Evolutionary conservation across 805 yeast genomes (phyloP), one percentile per base, ranked within the genome.

Genomic region (Ogataea zsoltii): DNA sequence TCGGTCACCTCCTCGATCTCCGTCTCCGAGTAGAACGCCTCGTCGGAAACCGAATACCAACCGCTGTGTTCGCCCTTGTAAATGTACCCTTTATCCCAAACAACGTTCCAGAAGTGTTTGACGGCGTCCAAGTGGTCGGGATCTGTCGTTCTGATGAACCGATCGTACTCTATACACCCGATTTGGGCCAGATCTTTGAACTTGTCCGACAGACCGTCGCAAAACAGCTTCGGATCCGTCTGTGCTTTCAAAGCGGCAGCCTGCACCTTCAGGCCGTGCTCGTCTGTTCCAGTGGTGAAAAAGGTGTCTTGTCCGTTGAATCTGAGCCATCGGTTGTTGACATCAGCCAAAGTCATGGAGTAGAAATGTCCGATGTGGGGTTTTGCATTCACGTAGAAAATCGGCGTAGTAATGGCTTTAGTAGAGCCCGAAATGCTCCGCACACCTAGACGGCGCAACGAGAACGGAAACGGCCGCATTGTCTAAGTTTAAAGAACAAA

Each of bases 351-450:
- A 0, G 89, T 71, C 87, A 90, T 86, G 4, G 96, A 80, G 63
- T 94, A 90, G 33, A 89, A 71, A 63, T 94, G 99, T 3, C 99
- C 99, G 44, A 94, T 64, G 67, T 94, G 99, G 2, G 99, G 99
- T 41, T 77, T 76, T 9, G 98, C 98, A 71, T 94, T 94, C 45
- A 95, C 97, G 65, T 94, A 94, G 66, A 91, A 94, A 19, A 94
- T 94, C 0, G 99, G 99, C 0, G 97, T 85, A 0, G 97, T 89
- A 13, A 85, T 71, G 54, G 81, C 88, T 9, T 46, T 44, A 6
- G 56, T 36, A n/a, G 39, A 26, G 18, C 39, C 42, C 7, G 57
- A 46, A 1, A 52, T 21, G 43, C 18, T 7, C 44, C 45, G 25
- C n/a, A 15, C 18, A 11, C 38, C 38, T 3, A 36, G 6, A 16